Evolutionary conservation across 805 yeast genomes (phyloP).

Genomic region (Lachancea mirantina): DNA sequence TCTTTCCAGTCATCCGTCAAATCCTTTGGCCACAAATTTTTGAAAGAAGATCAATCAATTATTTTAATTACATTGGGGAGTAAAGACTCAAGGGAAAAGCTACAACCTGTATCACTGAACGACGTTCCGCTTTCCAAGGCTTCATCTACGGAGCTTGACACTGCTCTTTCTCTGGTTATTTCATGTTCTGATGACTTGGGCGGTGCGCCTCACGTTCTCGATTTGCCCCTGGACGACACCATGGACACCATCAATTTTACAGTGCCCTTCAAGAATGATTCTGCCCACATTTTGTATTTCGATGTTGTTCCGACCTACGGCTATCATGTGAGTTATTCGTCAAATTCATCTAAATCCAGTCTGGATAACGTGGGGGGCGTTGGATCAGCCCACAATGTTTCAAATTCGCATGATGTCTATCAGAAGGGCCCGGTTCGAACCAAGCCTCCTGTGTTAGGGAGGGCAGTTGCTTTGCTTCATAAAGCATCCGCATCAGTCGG

Average conservation of each 20-base stretch:
- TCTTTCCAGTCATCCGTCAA: conserved; percentile 66
- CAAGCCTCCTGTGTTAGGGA: conserved; percentile 49
- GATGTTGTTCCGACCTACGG: conserved; percentile 89
- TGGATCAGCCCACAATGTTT: too few species aligned
- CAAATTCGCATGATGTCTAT: too few species aligned
- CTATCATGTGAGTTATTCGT: conserved; percentile 24
- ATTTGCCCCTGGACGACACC: conserved; percentile 76
- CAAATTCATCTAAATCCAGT: not conserved
- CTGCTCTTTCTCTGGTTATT: conserved; percentile 75
- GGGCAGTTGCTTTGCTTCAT: conserved; percentile 72
- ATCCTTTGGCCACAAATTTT: conserved; percentile 77
- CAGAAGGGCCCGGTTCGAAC: not conserved
- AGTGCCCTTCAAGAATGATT: conserved; percentile 41
- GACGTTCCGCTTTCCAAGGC: conserved; percentile 69
- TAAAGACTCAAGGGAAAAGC: conserved; percentile 59
- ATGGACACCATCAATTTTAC: conserved; percentile 68
- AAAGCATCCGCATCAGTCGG: conserved; percentile 64
- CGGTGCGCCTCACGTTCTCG: conserved; percentile 58
- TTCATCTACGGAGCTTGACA: conserved; percentile 77
- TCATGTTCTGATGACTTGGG: conserved; percentile 31
- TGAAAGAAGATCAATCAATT: conserved; percentile 56
- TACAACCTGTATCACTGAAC: conserved; percentile 59
- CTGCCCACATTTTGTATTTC: conserved; percentile 57
- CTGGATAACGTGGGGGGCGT: too few species aligned
- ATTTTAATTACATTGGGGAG: conserved; percentile 82